Evolutionary conservation across 2,329 filamentous ascomycete species (phyloP).

Genomic region (Ilyonectria robusta): DNA sequence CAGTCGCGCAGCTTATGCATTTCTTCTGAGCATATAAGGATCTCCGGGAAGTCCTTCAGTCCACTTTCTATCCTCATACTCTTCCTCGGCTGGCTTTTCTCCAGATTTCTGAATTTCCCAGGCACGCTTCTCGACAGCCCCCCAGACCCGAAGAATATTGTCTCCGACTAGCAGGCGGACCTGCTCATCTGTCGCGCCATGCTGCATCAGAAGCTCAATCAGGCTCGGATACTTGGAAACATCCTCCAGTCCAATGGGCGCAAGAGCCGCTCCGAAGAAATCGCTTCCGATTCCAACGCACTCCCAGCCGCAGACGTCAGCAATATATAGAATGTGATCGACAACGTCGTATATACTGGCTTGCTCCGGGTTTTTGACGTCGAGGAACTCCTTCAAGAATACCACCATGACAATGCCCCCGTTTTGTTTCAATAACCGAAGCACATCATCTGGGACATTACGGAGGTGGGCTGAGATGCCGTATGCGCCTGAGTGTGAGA

Average conservation of each 20-base stretch:
- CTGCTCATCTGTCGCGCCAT: constrained; percentile 51
- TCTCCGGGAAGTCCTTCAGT: constrained; percentile 38
- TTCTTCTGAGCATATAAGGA: too few relatives aligned
- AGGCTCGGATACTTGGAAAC: constrained; percentile 54
- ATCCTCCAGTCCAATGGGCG: constrained; percentile 50
- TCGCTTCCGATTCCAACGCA: constrained; percentile 56
- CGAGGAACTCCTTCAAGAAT: constrained; percentile 55
- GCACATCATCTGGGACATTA: constrained; percentile 59
- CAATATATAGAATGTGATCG: constrained; percentile 52
- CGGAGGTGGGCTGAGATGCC: constrained; percentile 50
- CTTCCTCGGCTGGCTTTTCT: constrained; percentile 48
- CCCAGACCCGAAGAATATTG: constrained; percentile 40
- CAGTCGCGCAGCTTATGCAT: too few relatives aligned
- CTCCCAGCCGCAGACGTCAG: constrained; percentile 52
- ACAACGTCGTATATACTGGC: constrained; percentile 54
- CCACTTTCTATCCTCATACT: constrained; percentile 48
- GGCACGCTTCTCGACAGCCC: constrained; percentile 45
- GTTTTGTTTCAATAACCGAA: constrained; percentile 53
- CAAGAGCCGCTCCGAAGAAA: constrained; percentile 52
- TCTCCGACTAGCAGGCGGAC: constrained; percentile 40
- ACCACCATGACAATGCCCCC: constrained; percentile 58
- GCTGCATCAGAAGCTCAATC: constrained; percentile 48
- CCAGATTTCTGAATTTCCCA: constrained; percentile 38
- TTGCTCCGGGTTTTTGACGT: constrained; percentile 48
- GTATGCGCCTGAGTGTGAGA: constrained; percentile 50